Evolutionary conservation across 2,329 filamentous ascomycete species (phyloP), one percentile per base, ranked within the genome.

Genomic region (Acrodontium crateriforme): DNA sequence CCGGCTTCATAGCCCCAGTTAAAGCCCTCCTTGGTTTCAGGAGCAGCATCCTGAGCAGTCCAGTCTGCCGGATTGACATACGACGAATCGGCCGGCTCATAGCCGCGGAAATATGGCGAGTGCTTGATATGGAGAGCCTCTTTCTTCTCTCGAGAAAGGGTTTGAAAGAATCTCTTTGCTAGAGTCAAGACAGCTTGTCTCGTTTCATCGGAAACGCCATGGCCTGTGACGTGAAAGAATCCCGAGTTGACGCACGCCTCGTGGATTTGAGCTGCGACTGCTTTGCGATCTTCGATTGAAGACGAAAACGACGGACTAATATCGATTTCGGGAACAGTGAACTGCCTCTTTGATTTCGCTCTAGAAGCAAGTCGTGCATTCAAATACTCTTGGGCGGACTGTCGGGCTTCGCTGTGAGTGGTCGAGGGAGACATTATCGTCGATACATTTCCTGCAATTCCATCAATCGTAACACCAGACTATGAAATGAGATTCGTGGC

Each of bases 1-100:
- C 38, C 46, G 12, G 38, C 42, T 37, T 60, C 57, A 30, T 62
- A 61, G 5, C 54, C 51, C 40, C 52, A 59, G 27, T 60, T 60
- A 41, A 58, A 60, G 2, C 48, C 53, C 29, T 59, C 53, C 31
- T 60, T 59, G 0, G 50, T 52, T 39, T 60, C 56, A 10, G 47
- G 40, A 6, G 37, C 38, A 9, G 40, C 44, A 12, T 38, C 36
- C 9, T 32, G 32, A 8, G 29, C 28, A 17, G 25, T 28, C 42
- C 42, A 44, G 18, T 47, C 37, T 18, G 51, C 52, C 9, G 55
- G 54, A 9, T 55, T 56, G 11, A 58, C 48, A 7, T 50, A 55
- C 1, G 55, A 58, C 28, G 50, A 56, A 24, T 55, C 52, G 16
- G 50, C 47, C 3, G 56, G 56, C 34, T 60, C 56, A 46, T 49